Percentiles rank a stretch among this genome's conserved stretches.
phyloP scores from a whole-genome alignment of 768 basidiomycete genomes.

The Leccinum arenicola region DNA sequence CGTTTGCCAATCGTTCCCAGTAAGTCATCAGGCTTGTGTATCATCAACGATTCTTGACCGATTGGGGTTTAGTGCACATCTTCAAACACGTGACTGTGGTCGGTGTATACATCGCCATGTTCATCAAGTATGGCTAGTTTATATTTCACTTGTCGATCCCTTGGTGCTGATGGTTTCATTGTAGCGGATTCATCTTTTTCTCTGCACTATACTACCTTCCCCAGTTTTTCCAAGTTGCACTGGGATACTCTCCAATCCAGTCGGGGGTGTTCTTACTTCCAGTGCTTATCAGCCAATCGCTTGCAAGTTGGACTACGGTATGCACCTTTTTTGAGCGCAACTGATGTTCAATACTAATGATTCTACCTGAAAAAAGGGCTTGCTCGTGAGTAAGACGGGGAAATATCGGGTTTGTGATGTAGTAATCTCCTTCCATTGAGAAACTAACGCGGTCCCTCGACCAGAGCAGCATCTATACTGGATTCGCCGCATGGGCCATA shows the following conservation, averaged over 20 bases:
- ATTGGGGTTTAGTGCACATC: constrained; percentile 55
- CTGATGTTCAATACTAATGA: background rate
- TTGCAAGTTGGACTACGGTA: constrained; percentile 53
- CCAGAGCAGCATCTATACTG: constrained; percentile 42
- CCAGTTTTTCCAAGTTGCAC: constrained; percentile 70
- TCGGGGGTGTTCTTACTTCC: constrained; percentile 69
- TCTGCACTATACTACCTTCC: constrained; percentile 71
- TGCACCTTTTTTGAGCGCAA: constrained; percentile 15
- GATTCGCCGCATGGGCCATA: constrained; percentile 68
- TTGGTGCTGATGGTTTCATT: background rate
- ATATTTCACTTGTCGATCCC: background rate
- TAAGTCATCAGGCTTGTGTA: constrained; percentile 27
- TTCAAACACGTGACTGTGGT: constrained; percentile 65
- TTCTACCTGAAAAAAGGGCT: constrained; percentile 40
- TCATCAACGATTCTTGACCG: background rate
- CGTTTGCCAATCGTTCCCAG: constrained; percentile 71
- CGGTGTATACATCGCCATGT: constrained; percentile 68
- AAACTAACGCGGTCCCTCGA: background rate
- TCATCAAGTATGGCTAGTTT: constrained; percentile 49
- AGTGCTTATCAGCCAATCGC: constrained; percentile 61
- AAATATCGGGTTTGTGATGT: constrained; percentile 47
- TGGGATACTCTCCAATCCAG: constrained; percentile 63
- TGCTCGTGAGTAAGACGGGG: constrained; percentile 62
- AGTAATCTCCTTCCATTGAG: background rate
- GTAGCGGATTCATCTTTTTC: constrained; percentile 58